A percentile compares a stretch with the other conserved stretches of the same genome.
Conservation (phyloP, 192 early-diverging fungal genomes). For the Backusella tarrabulga region DNA sequence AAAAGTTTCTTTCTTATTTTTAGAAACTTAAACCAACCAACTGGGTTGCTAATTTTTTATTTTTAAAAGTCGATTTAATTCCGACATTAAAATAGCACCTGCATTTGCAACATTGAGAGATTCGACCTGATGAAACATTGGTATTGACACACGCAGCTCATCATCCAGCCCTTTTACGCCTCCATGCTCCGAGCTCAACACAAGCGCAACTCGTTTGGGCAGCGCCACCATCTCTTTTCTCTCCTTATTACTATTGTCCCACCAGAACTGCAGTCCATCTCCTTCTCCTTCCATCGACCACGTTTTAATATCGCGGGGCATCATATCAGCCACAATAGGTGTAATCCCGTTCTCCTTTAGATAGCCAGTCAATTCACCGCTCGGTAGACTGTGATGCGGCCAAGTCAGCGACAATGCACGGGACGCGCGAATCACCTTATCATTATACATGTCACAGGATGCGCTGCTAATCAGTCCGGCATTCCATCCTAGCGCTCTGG, state of each 20-base stretch:
- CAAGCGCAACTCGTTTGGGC: constrained; percentile 37
- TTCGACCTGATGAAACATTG: constrained; percentile 42
- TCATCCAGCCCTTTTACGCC: constrained; percentile 30
- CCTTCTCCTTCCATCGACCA: constrained; percentile 10
- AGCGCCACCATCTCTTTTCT: background rate
- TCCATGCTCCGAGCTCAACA: constrained; percentile 49
- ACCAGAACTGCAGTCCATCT: constrained; percentile 21
- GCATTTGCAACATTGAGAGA: constrained; percentile 46
- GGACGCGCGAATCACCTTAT: constrained; percentile 47
- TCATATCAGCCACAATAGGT: constrained; percentile 47
- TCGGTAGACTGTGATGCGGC: constrained; percentile 21
- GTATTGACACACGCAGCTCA: constrained; percentile 42
- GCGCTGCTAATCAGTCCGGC: constrained; percentile 35
- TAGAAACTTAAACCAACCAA: background rate
- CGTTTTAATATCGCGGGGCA: constrained; percentile 11
- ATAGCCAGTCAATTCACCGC: constrained; percentile 17
- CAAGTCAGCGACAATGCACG: constrained; percentile 39
- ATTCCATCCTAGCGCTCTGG: constrained; percentile 46
- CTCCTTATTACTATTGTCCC: background rate
- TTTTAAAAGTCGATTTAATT: constrained; percentile 37
- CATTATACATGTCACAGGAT: constrained; percentile 46
- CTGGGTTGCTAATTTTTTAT: constrained; percentile 6
- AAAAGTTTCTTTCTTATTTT: constrained; percentile 10
- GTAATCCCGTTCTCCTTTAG: constrained; percentile 26
- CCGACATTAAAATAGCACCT: constrained; percentile 45